A percentile compares a stretch with the other conserved stretches of the same genome.
Evolutionary conservation across 2,329 filamentous ascomycete genomes (phyloP).

Genomic region (Lachnellula cervina): DNA sequence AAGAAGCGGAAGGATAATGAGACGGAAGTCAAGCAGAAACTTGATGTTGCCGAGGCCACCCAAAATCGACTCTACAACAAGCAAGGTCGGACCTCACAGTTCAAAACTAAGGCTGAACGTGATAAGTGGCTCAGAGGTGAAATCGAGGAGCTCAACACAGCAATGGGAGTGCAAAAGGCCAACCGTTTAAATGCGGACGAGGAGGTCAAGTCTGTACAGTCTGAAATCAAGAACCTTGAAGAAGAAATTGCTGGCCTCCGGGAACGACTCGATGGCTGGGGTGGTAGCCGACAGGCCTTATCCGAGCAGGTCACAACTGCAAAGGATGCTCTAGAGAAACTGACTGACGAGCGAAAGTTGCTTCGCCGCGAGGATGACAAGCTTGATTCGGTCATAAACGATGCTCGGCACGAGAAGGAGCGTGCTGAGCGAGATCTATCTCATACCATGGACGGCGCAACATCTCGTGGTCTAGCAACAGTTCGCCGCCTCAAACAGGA

Average conservation of each 20-base stretch:
- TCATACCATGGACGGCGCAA: constrained; percentile 84
- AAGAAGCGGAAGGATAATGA: constrained; percentile 70
- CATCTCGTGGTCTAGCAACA: constrained; percentile 78
- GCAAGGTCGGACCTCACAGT: constrained; percentile 82
- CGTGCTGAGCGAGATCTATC: constrained; percentile 73
- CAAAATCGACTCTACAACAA: constrained; percentile 83
- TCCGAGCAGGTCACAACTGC: constrained; percentile 70
- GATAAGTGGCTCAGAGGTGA: constrained; percentile 78
- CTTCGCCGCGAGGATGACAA: constrained; percentile 88
- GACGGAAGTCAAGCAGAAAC: constrained; percentile 60
- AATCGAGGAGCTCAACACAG: constrained; percentile 72
- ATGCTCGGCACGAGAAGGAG: constrained; percentile 70
- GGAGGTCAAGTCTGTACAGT: constrained; percentile 68
- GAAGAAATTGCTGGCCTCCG: constrained; percentile 66
- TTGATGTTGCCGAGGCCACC: constrained; percentile 71
- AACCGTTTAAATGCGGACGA: constrained; percentile 81
- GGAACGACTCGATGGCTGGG: constrained; percentile 71
- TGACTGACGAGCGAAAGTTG: constrained; percentile 82
- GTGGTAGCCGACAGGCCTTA: constrained; percentile 66
- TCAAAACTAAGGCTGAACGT: constrained; percentile 81
- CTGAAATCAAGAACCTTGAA: constrained; percentile 67
- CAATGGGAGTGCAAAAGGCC: constrained; percentile 74
- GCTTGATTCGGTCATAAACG: constrained; percentile 70
- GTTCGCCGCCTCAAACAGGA: constrained; percentile 79
- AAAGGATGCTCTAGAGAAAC: constrained; percentile 70